Percentiles rank a stretch among this genome's conserved stretches.
Conservation (phyloP, 1,284 basidiomycete species). For the Psilocybe mexicana region DNA sequence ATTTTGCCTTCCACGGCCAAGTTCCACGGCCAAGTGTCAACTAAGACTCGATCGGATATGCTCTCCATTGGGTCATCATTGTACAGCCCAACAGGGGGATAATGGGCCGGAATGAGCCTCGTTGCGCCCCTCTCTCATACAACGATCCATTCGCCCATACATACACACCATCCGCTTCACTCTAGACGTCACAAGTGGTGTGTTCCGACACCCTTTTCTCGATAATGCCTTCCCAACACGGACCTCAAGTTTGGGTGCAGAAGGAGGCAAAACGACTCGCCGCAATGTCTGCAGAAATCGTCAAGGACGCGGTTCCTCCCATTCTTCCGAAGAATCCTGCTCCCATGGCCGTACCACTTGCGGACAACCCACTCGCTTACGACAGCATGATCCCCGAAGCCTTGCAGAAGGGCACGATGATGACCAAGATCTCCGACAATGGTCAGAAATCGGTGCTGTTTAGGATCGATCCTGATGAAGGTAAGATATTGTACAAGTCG, state of each 20-base stretch:
- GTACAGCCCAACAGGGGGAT: neutral
- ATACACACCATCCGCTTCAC: neutral
- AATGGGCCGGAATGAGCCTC: neutral
- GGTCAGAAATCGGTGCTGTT: conserved; percentile 79
- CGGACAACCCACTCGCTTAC: conserved; percentile 19
- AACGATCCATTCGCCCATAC: neutral
- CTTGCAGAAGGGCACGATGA: conserved; percentile 61
- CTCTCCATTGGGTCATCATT: neutral
- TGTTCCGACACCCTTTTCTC: neutral
- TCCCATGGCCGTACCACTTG: conserved; percentile 11
- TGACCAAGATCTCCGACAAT: conserved; percentile 90
- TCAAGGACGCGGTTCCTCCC: conserved; percentile 17
- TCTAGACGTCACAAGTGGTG: neutral
- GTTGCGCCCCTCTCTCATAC: neutral
- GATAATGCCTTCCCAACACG: conserved; percentile 24
- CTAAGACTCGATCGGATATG: neutral
- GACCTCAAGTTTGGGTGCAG: conserved; percentile 24
- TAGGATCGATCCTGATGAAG: conserved; percentile 76
- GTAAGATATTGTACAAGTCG: conserved; percentile 84
- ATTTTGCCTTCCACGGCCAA: neutral
- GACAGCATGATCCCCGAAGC: conserved; percentile 33
- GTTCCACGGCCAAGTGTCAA: neutral
- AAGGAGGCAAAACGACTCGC: conserved; percentile 25
- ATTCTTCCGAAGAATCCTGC: conserved; percentile 1
- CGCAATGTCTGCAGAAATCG: conserved; percentile 26